These are phyloP conservation scores for Chenopodium formosanum DNA, from an alignment of 148 eudicot species.

Conservation along the genomic window DNA sequence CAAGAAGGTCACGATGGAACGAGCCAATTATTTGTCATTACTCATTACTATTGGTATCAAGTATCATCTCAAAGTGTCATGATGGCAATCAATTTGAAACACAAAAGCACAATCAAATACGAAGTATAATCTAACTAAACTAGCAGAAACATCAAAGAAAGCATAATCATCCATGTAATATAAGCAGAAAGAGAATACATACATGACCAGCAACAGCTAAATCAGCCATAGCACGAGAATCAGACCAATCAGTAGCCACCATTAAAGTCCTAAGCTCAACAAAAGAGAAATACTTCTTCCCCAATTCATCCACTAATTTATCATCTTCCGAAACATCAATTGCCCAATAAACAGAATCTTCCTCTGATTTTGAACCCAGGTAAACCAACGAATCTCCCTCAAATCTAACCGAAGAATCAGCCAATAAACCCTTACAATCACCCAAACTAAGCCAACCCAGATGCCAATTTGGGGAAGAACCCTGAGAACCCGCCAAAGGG, in stretches of 20 bases:
- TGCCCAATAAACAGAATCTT: conserved; percentile 74
- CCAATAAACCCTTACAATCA: conserved; percentile 49
- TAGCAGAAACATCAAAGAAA: not conserved
- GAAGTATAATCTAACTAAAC: not conserved
- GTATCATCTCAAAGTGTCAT: not conserved
- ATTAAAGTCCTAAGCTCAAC: conserved; percentile 93
- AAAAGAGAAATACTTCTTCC: conserved; percentile 53
- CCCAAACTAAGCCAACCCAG: conserved; percentile 86
- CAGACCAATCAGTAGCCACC: conserved; percentile 99
- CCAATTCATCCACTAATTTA: conserved; percentile 54
- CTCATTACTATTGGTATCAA: not conserved
- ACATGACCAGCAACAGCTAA: conserved; percentile 96
- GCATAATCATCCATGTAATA: too few relatives aligned
- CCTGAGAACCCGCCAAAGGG: conserved; percentile 53
- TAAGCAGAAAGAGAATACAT: not conserved
- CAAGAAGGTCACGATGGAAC: too few relatives aligned
- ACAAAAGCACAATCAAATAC: not conserved
- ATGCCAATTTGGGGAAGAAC: conserved; percentile 53
- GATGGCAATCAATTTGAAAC: not conserved
- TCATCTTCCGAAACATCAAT: conserved; percentile 37
- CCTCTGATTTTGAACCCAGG: conserved; percentile 60
- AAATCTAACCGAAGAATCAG: conserved; percentile 47
- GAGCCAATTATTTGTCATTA: not conserved
- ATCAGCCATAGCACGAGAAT: conserved; percentile 64
- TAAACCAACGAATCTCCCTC: conserved; percentile 66